Evolutionary conservation across 805 yeast genomes (phyloP), one percentile per base, ranked within the genome.

Genomic region (Scheffersomyces coipomensis): DNA sequence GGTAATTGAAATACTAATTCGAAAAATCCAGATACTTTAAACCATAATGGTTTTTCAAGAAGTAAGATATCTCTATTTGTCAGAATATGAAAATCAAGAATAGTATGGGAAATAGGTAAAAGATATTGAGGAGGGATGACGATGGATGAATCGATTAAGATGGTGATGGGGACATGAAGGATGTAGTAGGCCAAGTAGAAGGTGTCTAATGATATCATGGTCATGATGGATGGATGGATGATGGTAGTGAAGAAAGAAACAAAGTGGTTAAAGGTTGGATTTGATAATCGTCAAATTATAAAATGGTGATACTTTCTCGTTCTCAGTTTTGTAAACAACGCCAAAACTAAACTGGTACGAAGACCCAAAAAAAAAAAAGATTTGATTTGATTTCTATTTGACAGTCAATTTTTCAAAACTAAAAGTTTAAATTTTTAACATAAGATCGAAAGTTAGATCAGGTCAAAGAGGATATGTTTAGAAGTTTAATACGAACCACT

Each of bases 1-100:
- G 99, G 99, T 37, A 86, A 56, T 63, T 91, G 99, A 48, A 85
- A 72, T 3, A 79, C 35, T 29, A 90, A 44, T 59, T 91, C 99
- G 40, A 88, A 56, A 48, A 73, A 60, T 1, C 89, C 95, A 59
- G 85, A 88, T 26, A 75, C 58, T 40, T 73, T 64, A 35, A 91
- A 72, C 97, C 97, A 91, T 2, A 66, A 49, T 1, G 95, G 91
- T 12, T 75, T 69, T 7, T 69, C 61, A 6, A 56, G 55, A 13
- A 86, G 62, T 18, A 91, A 63, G 45, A 86, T 81, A 60, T 91
- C 99, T 37, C 84, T 78, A 64, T 89, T 88, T 13, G 59, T 47
- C 3, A 56, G 27, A 16, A 86, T 62, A 53, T 93, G 97, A 62
- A 78, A 79, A 2, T 68, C 63, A 12, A 81, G 63, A 12, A 87